A percentile compares a stretch with the other conserved stretches of the same genome.
Conservation (phyloP, 108 stramenopile genomes). For the Aurantiochytrium sp. region DNA sequence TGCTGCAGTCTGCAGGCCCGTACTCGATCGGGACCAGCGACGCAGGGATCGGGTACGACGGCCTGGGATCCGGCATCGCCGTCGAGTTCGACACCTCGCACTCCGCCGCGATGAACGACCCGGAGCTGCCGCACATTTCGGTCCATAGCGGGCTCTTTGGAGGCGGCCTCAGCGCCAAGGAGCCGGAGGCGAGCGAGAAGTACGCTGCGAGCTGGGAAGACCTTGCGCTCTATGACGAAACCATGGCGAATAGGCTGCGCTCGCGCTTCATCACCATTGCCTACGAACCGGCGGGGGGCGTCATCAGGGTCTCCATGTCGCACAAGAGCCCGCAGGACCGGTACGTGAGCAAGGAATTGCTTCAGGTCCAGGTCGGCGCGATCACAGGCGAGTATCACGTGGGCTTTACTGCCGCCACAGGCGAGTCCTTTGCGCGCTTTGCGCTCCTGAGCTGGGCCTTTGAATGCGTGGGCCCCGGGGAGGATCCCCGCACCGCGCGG, state of each 20-base stretch:
- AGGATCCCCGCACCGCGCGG: not conserved
- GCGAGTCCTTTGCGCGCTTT: not conserved
- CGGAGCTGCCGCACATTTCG: not conserved
- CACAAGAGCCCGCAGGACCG: not conserved
- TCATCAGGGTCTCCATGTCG: not conserved
- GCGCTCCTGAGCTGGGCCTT: slow-evolving; percentile 11
- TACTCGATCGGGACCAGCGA: not conserved
- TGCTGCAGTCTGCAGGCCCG: not conserved
- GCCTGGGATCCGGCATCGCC: not conserved
- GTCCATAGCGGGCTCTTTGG: slow-evolving; percentile 12
- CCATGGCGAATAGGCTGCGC: not conserved
- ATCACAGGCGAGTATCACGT: not conserved
- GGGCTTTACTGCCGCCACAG: not conserved
- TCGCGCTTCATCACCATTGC: not conserved
- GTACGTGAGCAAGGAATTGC: not conserved
- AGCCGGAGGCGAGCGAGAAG: not conserved
- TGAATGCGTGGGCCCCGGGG: not conserved
- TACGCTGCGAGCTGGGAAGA: not conserved
- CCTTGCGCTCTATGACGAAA: not conserved
- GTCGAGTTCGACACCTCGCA: not conserved
- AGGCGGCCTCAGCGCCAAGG: not conserved
- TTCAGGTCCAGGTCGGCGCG: not conserved
- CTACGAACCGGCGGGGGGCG: not conserved
- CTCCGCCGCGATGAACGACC: not conserved
- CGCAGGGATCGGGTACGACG: slow-evolving; percentile 4